A percentile compares a stretch with the other conserved stretches of the same genome.
Conservation (phyloP, 148 eudicot genomes). For the Camellia sinensis region DNA sequence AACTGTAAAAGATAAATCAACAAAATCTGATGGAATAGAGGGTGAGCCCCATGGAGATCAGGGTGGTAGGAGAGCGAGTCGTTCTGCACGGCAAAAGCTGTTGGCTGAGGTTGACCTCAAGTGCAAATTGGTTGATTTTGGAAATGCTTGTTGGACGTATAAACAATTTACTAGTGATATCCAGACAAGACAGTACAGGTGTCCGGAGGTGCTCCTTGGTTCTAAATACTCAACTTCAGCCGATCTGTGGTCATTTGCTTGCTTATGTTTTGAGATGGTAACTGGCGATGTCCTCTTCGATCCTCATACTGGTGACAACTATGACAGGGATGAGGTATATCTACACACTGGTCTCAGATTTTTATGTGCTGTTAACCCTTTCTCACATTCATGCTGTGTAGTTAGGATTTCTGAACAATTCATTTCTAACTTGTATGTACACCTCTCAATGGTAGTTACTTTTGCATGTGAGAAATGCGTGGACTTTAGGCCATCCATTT, state of each 20-base stretch:
- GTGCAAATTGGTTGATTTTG: constrained; percentile 95
- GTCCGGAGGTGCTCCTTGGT: constrained; percentile 91
- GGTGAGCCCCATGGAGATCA: constrained; percentile 32
- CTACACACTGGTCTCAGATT: neutral
- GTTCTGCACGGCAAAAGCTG: constrained; percentile 50
- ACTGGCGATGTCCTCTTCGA: constrained; percentile 97
- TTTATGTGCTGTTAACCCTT: neutral
- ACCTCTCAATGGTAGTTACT: neutral
- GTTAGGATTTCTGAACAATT: neutral
- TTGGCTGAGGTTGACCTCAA: constrained; percentile 62
- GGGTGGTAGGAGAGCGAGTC: constrained; percentile 60
- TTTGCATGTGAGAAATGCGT: constrained; percentile 5
- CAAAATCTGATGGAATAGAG: constrained; percentile 13
- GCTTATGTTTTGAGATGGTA: constrained; percentile 96
- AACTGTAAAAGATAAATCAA: constrained; percentile 17
- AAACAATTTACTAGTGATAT: constrained; percentile 90
- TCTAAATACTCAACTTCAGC: constrained; percentile 89
- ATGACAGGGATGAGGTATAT: constrained; percentile 94
- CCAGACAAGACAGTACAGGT: constrained; percentile 93
- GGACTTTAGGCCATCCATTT: neutral
- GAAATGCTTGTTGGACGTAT: constrained; percentile 97
- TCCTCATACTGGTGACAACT: constrained; percentile 89
- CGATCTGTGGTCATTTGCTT: constrained; percentile 96
- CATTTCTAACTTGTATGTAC: neutral
- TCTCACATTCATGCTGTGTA: neutral